These are phyloP conservation scores for Globisporangium parvum DNA, from an alignment of 352 stramenopile species.

Conservation along the genomic window DNA sequence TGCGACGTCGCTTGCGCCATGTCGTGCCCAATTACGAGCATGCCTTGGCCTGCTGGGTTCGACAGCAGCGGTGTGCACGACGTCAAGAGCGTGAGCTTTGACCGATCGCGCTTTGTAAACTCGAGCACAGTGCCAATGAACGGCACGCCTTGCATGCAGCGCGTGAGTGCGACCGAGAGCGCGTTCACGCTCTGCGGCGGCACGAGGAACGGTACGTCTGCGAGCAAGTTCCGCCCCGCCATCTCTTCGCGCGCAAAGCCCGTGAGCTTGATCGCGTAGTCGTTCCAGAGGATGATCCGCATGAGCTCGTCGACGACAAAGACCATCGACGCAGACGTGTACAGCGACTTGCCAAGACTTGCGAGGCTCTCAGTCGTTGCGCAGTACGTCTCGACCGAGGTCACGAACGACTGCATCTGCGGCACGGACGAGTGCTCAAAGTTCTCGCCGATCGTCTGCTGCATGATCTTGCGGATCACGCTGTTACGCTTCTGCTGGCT, in stretches of 20 bases:
- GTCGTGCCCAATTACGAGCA: constrained; percentile 79
- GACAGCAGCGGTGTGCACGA: constrained; percentile 67
- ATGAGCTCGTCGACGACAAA: constrained; percentile 83
- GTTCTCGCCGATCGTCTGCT: constrained; percentile 71
- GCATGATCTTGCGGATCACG: constrained; percentile 69
- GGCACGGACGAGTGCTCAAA: constrained; percentile 60
- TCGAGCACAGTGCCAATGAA: constrained; percentile 53
- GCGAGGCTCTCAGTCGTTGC: constrained; percentile 69
- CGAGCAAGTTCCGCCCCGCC: constrained; percentile 60
- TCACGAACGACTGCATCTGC: constrained; percentile 71
- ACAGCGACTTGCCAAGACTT: constrained; percentile 79
- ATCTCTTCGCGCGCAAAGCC: constrained; percentile 81
- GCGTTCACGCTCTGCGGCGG: constrained; percentile 40
- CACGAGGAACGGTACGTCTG: constrained; percentile 69
- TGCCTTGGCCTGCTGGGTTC: constrained; percentile 68
- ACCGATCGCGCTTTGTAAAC: constrained; percentile 48
- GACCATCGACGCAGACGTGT: constrained; percentile 64
- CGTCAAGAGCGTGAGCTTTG: constrained; percentile 56
- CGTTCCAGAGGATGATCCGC: constrained; percentile 86
- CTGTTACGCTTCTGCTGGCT: constrained; percentile 23
- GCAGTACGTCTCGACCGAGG: constrained; percentile 68
- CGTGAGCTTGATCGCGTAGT: constrained; percentile 60
- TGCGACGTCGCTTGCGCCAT: constrained; percentile 40
- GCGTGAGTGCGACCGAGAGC: constrained; percentile 51
- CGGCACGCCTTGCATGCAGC: constrained; percentile 49